phyloP scores from a whole-genome alignment of 106 monocot species.

The Phalaenopsis equestris region DNA sequence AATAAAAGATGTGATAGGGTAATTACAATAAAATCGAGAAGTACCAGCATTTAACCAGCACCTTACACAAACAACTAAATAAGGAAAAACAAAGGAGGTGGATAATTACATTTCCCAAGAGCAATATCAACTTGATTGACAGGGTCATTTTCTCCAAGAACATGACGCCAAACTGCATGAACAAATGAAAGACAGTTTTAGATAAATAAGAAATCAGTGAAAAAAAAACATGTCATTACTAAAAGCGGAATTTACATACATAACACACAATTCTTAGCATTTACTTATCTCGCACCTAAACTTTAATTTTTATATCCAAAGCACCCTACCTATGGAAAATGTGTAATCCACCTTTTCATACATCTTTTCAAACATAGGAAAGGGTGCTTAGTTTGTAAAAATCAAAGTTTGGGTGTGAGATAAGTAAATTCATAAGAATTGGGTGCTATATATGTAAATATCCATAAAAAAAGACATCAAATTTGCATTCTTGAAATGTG shows the following conservation, averaged over 20 bases:
- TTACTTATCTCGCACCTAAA: too few relatives aligned
- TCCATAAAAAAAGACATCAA: background rate
- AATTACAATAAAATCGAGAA: background rate
- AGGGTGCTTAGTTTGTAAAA: too few relatives aligned
- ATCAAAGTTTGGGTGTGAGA: background rate
- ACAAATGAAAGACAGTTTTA: slow-evolving; percentile 5
- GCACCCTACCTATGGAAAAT: too few relatives aligned
- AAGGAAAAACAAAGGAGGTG: slow-evolving; percentile 5
- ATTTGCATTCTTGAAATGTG: background rate
- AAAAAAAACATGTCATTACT: too few relatives aligned
- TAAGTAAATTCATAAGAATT: background rate
- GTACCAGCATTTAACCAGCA: background rate
- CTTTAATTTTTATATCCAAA: too few relatives aligned
- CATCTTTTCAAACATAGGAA: too few relatives aligned
- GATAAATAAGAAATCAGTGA: background rate
- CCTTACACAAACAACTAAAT: background rate
- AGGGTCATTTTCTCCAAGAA: slow-evolving; percentile 61
- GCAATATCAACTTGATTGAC: slow-evolving; percentile 76
- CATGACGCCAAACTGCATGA: slow-evolving; percentile 90
- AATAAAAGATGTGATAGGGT: background rate
- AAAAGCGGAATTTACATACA: too few relatives aligned
- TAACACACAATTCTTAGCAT: too few relatives aligned
- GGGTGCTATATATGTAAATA: too few relatives aligned
- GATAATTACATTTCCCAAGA: slow-evolving; percentile 82
- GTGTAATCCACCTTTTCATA: too few relatives aligned